These are phyloP conservation scores for Chenopodium album DNA, from an alignment of 148 eudicot species.

Conservation along the genomic window DNA sequence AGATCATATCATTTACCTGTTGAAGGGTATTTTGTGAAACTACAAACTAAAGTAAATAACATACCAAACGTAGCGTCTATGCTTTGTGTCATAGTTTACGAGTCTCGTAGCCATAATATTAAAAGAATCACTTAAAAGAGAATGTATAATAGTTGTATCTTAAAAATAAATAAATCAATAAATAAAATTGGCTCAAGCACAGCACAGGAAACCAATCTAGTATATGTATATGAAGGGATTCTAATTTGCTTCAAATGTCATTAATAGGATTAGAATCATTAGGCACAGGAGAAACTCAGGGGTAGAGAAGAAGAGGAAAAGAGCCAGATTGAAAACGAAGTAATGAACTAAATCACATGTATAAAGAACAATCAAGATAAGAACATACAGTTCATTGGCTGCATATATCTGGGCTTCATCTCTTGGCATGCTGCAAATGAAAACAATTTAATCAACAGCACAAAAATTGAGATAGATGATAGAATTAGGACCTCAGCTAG, in stretches of 20 bases:
- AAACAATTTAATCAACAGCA: slow-evolving; percentile 7
- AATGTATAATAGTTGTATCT: no score
- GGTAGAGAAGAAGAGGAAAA: background rate
- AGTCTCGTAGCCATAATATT: no score
- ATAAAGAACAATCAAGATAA: slow-evolving; percentile 3
- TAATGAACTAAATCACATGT: background rate
- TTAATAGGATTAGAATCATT: background rate
- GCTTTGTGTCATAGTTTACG: no score
- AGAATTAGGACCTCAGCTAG: background rate
- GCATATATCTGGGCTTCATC: slow-evolving; percentile 90
- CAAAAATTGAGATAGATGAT: slow-evolving; percentile 1
- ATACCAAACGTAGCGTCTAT: no score
- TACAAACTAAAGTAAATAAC: no score
- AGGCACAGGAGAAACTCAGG: background rate
- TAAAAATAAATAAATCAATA: no score
- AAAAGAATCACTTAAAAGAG: no score
- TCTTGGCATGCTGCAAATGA: slow-evolving; percentile 81
- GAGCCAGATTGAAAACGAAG: background rate
- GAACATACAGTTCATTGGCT: slow-evolving; percentile 83
- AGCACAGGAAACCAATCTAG: background rate
- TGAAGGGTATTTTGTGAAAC: background rate
- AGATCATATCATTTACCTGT: background rate
- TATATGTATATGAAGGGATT: background rate
- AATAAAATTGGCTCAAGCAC: background rate
- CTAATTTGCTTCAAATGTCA: background rate